These are phyloP conservation scores for Teunomyces funiuensis DNA, from an alignment of 805 yeast species.

Conservation along the genomic window DNA sequence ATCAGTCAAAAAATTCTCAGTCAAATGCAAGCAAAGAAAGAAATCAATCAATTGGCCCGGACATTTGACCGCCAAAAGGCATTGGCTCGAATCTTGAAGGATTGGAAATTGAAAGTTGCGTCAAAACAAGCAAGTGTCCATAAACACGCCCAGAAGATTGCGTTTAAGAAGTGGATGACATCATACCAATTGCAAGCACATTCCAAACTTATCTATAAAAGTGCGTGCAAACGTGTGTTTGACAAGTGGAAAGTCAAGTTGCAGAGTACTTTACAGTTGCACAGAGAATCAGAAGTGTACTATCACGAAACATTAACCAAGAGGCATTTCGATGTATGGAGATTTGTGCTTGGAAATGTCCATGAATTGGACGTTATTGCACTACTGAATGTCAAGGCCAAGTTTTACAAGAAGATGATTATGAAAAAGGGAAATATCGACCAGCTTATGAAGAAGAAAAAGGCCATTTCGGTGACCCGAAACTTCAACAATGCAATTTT, in stretches of 20 bases:
- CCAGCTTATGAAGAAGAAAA: not conserved
- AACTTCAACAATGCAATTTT: slow-evolving; percentile 6
- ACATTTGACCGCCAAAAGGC: not conserved
- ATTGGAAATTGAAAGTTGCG: slow-evolving; percentile 16
- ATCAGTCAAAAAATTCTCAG: slow-evolving; percentile 9
- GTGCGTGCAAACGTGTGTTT: not conserved
- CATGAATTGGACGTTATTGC: slow-evolving; percentile 15
- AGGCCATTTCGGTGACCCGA: not conserved
- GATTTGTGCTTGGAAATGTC: not conserved
- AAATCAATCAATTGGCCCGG: slow-evolving; percentile 13
- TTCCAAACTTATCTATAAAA: not conserved
- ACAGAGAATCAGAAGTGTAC: slow-evolving; percentile 3
- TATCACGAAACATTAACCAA: slow-evolving; percentile 9
- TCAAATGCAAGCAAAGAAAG: slow-evolving; percentile 14
- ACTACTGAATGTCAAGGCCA: slow-evolving; percentile 21
- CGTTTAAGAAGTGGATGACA: slow-evolving; percentile 4
- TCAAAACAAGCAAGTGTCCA: not conserved
- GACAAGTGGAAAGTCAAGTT: slow-evolving; percentile 4
- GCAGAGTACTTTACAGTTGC: not conserved
- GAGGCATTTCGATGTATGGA: slow-evolving; percentile 2
- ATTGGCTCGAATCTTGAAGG: slow-evolving; percentile 4
- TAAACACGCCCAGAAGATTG: not conserved
- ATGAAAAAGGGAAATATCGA: not conserved
- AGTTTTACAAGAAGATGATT: slow-evolving; percentile 14
- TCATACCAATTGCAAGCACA: not conserved